Base-by-base conservation (phyloP, 345 rosid species). In the Microthlaspi erraticum region DNA sequence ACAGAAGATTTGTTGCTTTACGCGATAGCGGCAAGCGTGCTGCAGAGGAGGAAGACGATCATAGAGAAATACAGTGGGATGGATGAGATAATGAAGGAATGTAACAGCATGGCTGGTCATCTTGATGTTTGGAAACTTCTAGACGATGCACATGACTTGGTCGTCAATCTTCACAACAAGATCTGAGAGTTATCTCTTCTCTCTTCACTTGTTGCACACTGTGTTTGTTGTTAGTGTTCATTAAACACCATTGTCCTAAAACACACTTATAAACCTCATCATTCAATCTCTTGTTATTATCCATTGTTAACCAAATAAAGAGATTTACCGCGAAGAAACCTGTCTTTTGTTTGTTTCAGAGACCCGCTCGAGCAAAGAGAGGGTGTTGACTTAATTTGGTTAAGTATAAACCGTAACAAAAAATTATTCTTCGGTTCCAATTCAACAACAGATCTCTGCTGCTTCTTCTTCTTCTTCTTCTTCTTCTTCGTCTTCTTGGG, bases 121-220 rank as follows among this genome's bases (percentile, higher is more conserved):
- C 79, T 93, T 53, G 96, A 87, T 74, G 97, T 93, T 16, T 93
- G 98, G 98, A 93, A 82, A 85, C 98, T 93, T 78, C 83, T 93
- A 18, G 98, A 93, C 18, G 94, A 91, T 81, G 92, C 98, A 8
- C 98, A 93, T 70, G 93, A 88, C 83, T 79, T 87, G 78, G 96
- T 93, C 44, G 94, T 83, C 57, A 82, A 81, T 26, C 85, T 93
- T 62, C 94, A 93, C 19, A 84, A 91, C 76, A 93, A 91, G 86
- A 85, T 93, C 48, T 81, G 77, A 79, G 32, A 44, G 42, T 50
- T 11, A 38, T 62, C 29, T 10, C n/a, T 48, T 60, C 42, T n/a
- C 38, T 43, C 12, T 12, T 20, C 58, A 16, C 65, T 49, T 46
- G 42, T 44, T 72, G 42, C 55, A 34, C 54, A 3, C 29, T 26